phyloP scores from a whole-genome alignment of 495 filamentous ascomycete genomes.

The Xylaria scruposa region DNA sequence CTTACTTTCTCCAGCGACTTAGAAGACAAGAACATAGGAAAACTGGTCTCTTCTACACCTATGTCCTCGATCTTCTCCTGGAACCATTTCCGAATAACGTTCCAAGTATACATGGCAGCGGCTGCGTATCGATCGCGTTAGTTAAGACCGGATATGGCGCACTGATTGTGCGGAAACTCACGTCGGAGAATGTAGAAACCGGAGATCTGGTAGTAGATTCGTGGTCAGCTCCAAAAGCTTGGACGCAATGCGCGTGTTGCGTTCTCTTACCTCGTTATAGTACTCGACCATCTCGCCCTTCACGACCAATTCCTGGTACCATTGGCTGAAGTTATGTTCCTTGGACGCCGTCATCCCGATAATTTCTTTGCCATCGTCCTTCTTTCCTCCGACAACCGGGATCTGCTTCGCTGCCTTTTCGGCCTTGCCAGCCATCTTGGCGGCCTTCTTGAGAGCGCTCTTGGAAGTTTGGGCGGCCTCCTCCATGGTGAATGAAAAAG shows the following conservation, averaged over 20 bases:
- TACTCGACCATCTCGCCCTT: constrained; percentile 96
- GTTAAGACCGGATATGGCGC: background rate
- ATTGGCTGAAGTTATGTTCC: constrained; percentile 83
- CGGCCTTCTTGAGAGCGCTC: constrained; percentile 74
- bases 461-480: constrained; percentile 63
- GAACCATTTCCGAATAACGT: constrained; percentile 89
- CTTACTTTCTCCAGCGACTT: constrained; percentile 85
- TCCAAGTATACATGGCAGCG: constrained; percentile 89
- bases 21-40: constrained; percentile 90
- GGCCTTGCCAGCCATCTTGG: constrained; percentile 70
- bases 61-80: constrained; percentile 83
- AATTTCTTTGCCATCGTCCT: constrained; percentile 57
- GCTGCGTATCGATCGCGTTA: constrained; percentile 42
- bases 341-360: constrained; percentile 89
- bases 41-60: constrained; percentile 93
- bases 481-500: constrained; percentile 41
- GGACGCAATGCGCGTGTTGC: constrained; percentile 1
- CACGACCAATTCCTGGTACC: constrained; percentile 95
- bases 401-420: constrained; percentile 69
- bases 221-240: constrained; percentile 1
- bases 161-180: constrained; percentile 30
- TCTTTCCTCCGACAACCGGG: constrained; percentile 56
- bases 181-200: constrained; percentile 93
- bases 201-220: constrained; percentile 70
- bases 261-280: constrained; percentile 54